These are phyloP conservation scores for Aspergillus sp. DNA, from an alignment of 2,329 filamentous ascomycete genomes.

Conservation along the genomic window DNA sequence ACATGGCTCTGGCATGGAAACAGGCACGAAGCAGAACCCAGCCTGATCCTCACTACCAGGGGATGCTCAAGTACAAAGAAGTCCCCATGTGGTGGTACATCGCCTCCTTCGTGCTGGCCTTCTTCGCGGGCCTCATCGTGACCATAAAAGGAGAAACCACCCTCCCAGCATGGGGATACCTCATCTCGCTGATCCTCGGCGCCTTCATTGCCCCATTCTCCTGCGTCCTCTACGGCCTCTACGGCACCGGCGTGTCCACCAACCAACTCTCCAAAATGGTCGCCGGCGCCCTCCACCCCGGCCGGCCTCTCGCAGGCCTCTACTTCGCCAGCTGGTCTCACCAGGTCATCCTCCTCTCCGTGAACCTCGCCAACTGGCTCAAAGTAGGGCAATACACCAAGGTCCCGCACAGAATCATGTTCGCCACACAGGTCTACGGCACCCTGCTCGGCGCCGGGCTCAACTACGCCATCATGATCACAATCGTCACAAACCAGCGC, in stretches of 20 bases:
- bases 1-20: conserved; percentile 23
- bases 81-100: conserved; percentile 50
- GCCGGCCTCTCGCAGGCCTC: conserved; percentile 24
- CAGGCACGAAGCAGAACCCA: conserved; percentile 18
- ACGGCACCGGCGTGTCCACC: conserved; percentile 19
- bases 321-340: conserved; percentile 32
- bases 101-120: conserved; percentile 43
- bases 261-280: conserved; percentile 30
- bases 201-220: conserved; percentile 51
- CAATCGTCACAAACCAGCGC: conserved; percentile 52
- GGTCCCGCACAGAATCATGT: conserved; percentile 57
- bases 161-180: conserved; percentile 49
- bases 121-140: conserved; percentile 50
- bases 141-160: conserved; percentile 50
- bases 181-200: conserved; percentile 45
- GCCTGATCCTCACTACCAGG: conserved; percentile 24
- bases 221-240: conserved; percentile 20
- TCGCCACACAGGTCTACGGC: conserved; percentile 57
- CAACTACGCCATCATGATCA: conserved; percentile 58
- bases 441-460: conserved; percentile 55
- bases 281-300: conserved; percentile 24
- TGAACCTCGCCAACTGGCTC: conserved; percentile 24
- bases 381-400: conserved; percentile 44
- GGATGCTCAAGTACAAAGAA: conserved; percentile 28
- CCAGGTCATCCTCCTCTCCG: conserved; percentile 25